These are phyloP conservation scores for Pleoardoris graminearum DNA, from an alignment of 2,329 filamentous ascomycete genomes.

Conservation along the genomic window DNA sequence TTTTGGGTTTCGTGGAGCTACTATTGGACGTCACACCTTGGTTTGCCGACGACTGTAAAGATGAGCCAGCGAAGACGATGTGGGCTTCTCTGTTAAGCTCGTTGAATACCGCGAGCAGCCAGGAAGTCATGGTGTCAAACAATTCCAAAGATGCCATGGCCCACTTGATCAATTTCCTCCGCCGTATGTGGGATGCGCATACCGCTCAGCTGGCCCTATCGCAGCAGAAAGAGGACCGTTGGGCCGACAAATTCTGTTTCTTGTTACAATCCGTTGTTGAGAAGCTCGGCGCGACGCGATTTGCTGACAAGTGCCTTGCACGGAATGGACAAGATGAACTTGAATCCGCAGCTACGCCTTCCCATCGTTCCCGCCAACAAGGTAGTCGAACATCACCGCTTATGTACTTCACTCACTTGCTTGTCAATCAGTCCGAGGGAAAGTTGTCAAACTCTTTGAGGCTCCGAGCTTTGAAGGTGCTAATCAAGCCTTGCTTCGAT, in stretches of 20 bases:
- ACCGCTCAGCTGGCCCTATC: slow-evolving; percentile 42
- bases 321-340: slow-evolving; percentile 63
- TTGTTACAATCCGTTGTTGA: slow-evolving; percentile 56
- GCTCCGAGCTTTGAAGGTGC: slow-evolving; percentile 46
- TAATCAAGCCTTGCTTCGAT: slow-evolving; percentile 63
- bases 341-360: slow-evolving; percentile 67
- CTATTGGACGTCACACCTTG: slow-evolving; percentile 57
- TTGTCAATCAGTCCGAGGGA: slow-evolving; percentile 52
- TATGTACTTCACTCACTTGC: slow-evolving; percentile 66
- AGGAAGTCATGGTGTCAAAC: slow-evolving; percentile 85
- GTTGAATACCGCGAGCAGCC: slow-evolving; percentile 69
- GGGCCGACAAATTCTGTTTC: slow-evolving; percentile 56
- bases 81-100: slow-evolving; percentile 66
- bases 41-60: slow-evolving; percentile 40
- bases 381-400: slow-evolving; percentile 62
- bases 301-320: slow-evolving; percentile 54
- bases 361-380: slow-evolving; percentile 56
- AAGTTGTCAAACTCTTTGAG: slow-evolving; percentile 46
- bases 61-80: slow-evolving; percentile 58
- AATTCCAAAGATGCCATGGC: slow-evolving; percentile 83
- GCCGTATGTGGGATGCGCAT: slow-evolving; percentile 67
- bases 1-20: slow-evolving; percentile 65
- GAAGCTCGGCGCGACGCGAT: slow-evolving; percentile 54
- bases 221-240: slow-evolving; percentile 45
- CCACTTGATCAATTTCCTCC: slow-evolving; percentile 69